Conservation (phyloP, 73 alveolate species). For the Tetrahymena borealis region DNA sequence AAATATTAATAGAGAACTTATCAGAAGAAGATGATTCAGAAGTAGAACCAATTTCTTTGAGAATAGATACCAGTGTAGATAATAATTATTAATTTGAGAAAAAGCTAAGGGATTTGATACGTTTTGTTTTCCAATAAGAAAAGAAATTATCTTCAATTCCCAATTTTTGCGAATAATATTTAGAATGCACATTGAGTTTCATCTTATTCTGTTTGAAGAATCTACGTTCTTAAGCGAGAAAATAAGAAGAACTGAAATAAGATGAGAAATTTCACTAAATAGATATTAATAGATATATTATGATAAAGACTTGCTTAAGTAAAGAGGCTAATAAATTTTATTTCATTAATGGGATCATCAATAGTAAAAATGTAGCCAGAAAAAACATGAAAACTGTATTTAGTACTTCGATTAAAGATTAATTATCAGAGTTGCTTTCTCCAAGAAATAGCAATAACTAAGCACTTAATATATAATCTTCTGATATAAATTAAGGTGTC, state of each 20-base stretch:
- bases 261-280: not conserved
- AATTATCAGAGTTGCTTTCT: not conserved
- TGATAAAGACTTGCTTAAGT: not conserved
- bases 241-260: not conserved
- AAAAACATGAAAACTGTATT: not conserved
- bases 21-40: not conserved
- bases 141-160: not conserved
- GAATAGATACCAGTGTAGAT: not conserved
- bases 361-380: not conserved
- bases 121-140: not conserved
- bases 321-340: not conserved
- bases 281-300: not conserved
- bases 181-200: not conserved
- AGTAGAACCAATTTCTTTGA: not conserved
- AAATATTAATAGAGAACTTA: not conserved
- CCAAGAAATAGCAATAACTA: not conserved
- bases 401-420: not conserved
- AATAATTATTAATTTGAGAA: not conserved
- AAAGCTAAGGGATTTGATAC: not conserved
- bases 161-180: not conserved
- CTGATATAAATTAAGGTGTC: not conserved
- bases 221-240: not conserved
- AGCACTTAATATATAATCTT: not conserved
- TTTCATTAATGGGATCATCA: not conserved
- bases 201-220: not conserved